phyloP scores from a whole-genome alignment of 2,329 filamentous ascomycete species.

The Ophiostoma australiae region DNA sequence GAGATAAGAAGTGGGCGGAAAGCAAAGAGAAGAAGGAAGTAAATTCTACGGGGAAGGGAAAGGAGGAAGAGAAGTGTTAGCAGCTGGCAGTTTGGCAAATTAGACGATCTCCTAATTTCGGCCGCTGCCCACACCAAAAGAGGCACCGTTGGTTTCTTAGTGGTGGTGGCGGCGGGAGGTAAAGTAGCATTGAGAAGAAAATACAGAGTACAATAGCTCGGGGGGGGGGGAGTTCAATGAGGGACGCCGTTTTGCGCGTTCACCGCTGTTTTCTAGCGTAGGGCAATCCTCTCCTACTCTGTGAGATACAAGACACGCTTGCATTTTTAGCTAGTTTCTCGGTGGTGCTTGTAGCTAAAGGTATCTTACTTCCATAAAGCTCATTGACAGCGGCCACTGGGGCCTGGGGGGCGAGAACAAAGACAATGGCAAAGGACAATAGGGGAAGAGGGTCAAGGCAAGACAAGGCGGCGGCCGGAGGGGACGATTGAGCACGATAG shows the following conservation, averaged over 20 bases:
- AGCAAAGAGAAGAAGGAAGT: conserved; percentile 1
- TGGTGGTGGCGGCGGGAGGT: conserved; percentile 10
- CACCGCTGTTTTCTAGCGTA: conserved; percentile 24
- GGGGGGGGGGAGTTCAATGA: background rate
- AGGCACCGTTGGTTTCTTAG: background rate
- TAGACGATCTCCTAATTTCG: conserved; percentile 14
- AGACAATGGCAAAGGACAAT: background rate
- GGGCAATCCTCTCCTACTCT: conserved; percentile 12
- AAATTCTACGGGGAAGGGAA: conserved; percentile 28
- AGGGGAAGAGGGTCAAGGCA: conserved; percentile 1
- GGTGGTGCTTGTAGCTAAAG: background rate
- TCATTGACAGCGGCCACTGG: background rate
- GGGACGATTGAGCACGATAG: background rate
- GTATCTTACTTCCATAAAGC: background rate
- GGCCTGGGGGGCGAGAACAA: background rate
- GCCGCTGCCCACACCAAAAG: conserved; percentile 7
- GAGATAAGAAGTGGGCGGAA: conserved; percentile 11
- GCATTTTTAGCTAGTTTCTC: background rate
- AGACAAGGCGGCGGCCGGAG: background rate
- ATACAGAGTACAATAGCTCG: background rate
- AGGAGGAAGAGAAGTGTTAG: conserved; percentile 35
- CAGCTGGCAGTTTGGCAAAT: conserved; percentile 1
- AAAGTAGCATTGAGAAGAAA: conserved; percentile 10
- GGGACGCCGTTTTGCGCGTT: conserved; percentile 18
- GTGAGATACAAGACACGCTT: background rate